A percentile compares a stretch with the other conserved stretches of the same genome.
phyloP scores from a whole-genome alignment of 2,329 filamentous ascomycete genomes.

The Reticulascus tulasneorum region DNA sequence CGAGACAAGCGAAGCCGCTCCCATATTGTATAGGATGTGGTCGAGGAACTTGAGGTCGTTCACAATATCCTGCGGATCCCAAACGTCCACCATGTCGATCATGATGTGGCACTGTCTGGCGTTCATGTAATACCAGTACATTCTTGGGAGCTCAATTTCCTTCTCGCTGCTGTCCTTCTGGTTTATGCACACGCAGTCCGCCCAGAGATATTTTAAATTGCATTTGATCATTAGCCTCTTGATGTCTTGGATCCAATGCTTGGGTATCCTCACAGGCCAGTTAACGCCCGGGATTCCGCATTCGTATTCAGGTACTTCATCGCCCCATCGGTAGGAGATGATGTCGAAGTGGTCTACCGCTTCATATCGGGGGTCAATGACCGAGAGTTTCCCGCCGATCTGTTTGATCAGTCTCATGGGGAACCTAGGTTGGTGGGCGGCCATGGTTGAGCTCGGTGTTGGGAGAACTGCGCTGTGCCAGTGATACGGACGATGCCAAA shows the following conservation, averaged over 20 bases:
- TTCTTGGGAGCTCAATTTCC: background rate
- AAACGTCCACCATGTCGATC: slow-evolving; percentile 25
- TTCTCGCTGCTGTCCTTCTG: background rate
- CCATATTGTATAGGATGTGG: slow-evolving; percentile 31
- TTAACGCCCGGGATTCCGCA: too few species aligned
- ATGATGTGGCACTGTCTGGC: slow-evolving; percentile 12
- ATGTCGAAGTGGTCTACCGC: too few species aligned
- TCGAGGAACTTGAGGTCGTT: slow-evolving; percentile 25
- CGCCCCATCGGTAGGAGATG: too few species aligned
- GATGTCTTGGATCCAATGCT: background rate
- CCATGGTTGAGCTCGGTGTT: too few species aligned
- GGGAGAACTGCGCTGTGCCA: too few species aligned
- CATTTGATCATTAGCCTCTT: background rate
- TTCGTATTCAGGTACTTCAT: too few species aligned
- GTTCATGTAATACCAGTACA: background rate
- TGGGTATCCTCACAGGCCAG: background rate
- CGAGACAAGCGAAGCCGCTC: too few species aligned
- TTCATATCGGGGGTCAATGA: too few species aligned
- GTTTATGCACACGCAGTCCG: background rate
- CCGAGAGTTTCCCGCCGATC: too few species aligned
- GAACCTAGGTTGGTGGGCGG: too few species aligned
- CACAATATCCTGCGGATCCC: slow-evolving; percentile 25
- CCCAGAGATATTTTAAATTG: background rate
- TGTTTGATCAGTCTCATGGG: too few species aligned
- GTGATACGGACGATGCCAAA: too few species aligned